Conservation (phyloP, 2,329 filamentous ascomycete species). For the Nothomitra cinnamomea region DNA sequence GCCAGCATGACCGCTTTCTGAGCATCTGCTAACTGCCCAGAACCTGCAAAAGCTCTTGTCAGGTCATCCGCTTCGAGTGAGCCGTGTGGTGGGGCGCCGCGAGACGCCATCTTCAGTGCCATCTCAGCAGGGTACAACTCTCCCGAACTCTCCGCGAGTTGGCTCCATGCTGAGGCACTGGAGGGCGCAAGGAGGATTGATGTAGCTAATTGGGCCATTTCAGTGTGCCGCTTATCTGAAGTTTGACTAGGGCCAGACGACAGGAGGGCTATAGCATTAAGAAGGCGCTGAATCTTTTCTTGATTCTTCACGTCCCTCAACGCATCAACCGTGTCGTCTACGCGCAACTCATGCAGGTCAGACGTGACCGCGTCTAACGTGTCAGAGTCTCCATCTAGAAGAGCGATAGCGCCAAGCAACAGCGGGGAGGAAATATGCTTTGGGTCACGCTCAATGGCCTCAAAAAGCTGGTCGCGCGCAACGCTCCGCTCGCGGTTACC, state of each 20-base stretch:
- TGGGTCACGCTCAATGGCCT: slow-evolving; percentile 55
- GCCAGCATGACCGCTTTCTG: slow-evolving; percentile 64
- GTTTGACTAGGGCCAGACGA: slow-evolving; percentile 26
- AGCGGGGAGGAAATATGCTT: slow-evolving; percentile 66
- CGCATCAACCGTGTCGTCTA: slow-evolving; percentile 43
- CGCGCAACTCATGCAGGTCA: slow-evolving; percentile 58
- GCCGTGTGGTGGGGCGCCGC: slow-evolving; percentile 56
- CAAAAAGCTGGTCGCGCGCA: slow-evolving; percentile 65
- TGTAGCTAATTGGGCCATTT: slow-evolving; percentile 48
- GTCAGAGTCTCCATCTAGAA: slow-evolving; percentile 64
- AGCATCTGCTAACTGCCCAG: slow-evolving; percentile 52
- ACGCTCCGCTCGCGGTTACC: slow-evolving; percentile 55
- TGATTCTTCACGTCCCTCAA: slow-evolving; percentile 32
- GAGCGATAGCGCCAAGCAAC: slow-evolving; percentile 67
- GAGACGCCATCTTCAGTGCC: slow-evolving; percentile 62
- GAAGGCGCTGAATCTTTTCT: slow-evolving; percentile 52
- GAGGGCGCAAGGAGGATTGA: slow-evolving; percentile 70
- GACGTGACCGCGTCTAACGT: slow-evolving; percentile 63
- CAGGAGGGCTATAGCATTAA: slow-evolving; percentile 54
- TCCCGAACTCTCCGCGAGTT: slow-evolving; percentile 45
- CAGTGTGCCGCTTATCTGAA: slow-evolving; percentile 13
- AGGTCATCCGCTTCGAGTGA: slow-evolving; percentile 51
- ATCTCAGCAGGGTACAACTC: slow-evolving; percentile 47
- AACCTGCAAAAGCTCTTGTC: slow-evolving; percentile 56
- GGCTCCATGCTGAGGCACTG: slow-evolving; percentile 65